Percentiles rank a stretch among this genome's conserved stretches.
phyloP scores from a whole-genome alignment of 83 land plant genomes.

The Isoetes engelmannii region DNA sequence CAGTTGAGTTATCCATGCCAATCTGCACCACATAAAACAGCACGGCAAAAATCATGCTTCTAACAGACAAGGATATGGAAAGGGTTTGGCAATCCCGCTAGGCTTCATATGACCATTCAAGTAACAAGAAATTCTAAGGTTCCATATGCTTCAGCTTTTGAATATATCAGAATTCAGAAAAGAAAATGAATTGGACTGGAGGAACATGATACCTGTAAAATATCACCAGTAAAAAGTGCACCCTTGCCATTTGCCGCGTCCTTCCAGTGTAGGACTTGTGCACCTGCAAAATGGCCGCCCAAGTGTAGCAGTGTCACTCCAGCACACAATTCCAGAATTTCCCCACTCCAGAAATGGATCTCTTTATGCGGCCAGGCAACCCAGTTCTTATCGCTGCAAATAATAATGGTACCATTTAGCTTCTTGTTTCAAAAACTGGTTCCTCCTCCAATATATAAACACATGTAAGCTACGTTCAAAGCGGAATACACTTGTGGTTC shows the following conservation, averaged over 20 bases:
- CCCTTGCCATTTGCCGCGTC: constrained; percentile 22
- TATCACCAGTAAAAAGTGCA: constrained; percentile 22
- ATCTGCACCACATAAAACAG: constrained; percentile 7
- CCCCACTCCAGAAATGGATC: constrained; percentile 24
- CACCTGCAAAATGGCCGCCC: constrained; percentile 33
- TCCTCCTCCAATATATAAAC: too few relatives aligned
- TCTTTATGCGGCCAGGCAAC: constrained; percentile 19
- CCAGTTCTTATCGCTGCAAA: constrained; percentile 26
- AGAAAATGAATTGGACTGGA: not conserved
- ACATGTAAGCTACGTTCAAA: too few relatives aligned
- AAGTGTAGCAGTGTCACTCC: constrained; percentile 19
- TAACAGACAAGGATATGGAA: too few relatives aligned
- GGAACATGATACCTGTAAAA: constrained; percentile 14
- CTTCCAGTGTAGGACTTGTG: constrained; percentile 25
- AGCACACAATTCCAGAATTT: constrained; percentile 11
- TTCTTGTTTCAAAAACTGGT: too few relatives aligned
- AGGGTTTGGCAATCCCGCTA: too few relatives aligned
- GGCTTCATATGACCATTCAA: too few relatives aligned
- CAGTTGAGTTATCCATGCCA: constrained; percentile 22
- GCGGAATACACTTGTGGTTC: too few relatives aligned
- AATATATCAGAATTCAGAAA: too few relatives aligned
- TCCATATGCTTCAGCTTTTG: too few relatives aligned
- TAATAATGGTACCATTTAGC: too few relatives aligned
- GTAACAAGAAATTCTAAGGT: too few relatives aligned
- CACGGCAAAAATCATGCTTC: too few relatives aligned